These are phyloP conservation scores for Fagopyrum esculentum DNA, from an alignment of 148 eudicot genomes.

Conservation along the genomic window DNA sequence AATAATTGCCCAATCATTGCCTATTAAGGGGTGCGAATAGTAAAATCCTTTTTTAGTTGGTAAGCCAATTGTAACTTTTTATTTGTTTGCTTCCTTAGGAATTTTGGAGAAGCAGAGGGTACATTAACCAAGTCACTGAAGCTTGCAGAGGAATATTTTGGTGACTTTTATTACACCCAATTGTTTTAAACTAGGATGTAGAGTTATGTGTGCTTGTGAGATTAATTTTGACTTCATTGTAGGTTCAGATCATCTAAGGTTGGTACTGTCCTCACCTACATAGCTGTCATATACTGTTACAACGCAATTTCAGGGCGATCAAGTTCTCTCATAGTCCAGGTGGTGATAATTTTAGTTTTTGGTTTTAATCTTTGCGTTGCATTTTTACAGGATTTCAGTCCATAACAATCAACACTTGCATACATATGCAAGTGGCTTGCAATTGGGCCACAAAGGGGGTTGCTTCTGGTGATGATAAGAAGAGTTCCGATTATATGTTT, in stretches of 20 bases:
- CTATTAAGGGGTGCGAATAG: no score
- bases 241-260: constrained; percentile 82
- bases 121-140: constrained; percentile 62
- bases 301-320: constrained; percentile 69
- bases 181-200: not conserved
- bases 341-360: constrained; percentile 37
- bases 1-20: no score
- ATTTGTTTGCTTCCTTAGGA: constrained; percentile 28
- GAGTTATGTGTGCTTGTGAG: not conserved
- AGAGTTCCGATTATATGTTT: no score
- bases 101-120: constrained; percentile 73
- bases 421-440: no score
- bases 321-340: constrained; percentile 84
- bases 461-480: no score
- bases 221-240: constrained; percentile 14
- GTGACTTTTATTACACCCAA: constrained; percentile 27
- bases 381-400: no score
- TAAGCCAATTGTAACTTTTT: not conserved
- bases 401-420: no score
- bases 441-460: no score
- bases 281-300: constrained; percentile 81
- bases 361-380: not conserved
- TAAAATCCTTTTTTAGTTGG: not conserved
- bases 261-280: constrained; percentile 83
- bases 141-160: constrained; percentile 61